Percentiles rank a stretch among this genome's conserved stretches.
These are phyloP conservation scores for Pulveroboletus sp. DNA, from an alignment of 768 basidiomycete genomes.

Conservation along the genomic window DNA sequence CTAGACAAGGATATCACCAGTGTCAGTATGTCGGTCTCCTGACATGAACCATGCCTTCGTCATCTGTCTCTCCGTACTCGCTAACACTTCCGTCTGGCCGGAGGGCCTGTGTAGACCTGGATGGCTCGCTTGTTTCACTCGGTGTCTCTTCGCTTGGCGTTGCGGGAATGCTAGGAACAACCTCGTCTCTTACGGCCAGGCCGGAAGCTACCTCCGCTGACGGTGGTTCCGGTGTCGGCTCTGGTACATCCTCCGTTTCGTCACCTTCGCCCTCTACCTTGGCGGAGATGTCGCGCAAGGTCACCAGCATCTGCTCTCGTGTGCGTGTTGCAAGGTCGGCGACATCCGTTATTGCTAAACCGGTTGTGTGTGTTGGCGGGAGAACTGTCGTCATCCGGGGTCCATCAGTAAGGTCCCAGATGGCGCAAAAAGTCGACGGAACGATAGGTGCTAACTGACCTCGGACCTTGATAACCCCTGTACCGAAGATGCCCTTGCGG, in stretches of 20 bases:
- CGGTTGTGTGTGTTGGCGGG: conserved; percentile 78
- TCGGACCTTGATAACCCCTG: conserved; percentile 74
- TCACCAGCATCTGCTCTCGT: conserved; percentile 72
- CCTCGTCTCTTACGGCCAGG: conserved; percentile 19
- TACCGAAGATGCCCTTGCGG: conserved; percentile 67
- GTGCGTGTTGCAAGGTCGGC: conserved; percentile 59
- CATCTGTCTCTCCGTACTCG: conserved; percentile 75
- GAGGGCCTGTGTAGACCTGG: conserved; percentile 31
- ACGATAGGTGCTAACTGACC: conserved; percentile 36
- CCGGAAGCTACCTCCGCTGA: conserved; percentile 2
- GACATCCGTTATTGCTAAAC: conserved; percentile 68
- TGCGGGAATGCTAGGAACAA: conserved; percentile 28
- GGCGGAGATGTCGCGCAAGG: conserved; percentile 73
- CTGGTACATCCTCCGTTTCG: conserved; percentile 10
- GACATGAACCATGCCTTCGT: conserved; percentile 79
- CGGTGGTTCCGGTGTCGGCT: conserved; percentile 22
- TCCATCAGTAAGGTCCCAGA: not conserved
- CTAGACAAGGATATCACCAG: conserved; percentile 24
- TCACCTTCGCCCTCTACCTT: conserved; percentile 34
- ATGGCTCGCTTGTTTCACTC: conserved; percentile 25
- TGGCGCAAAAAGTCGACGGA: not conserved
- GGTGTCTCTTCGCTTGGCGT: conserved; percentile 23
- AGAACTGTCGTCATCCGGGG: conserved; percentile 53
- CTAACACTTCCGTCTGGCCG: conserved; percentile 54
- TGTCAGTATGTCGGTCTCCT: conserved; percentile 45